These are phyloP conservation scores for Trypanosoma vivax DNA, from an alignment of 208 protist genomes.

Conservation along the genomic window DNA sequence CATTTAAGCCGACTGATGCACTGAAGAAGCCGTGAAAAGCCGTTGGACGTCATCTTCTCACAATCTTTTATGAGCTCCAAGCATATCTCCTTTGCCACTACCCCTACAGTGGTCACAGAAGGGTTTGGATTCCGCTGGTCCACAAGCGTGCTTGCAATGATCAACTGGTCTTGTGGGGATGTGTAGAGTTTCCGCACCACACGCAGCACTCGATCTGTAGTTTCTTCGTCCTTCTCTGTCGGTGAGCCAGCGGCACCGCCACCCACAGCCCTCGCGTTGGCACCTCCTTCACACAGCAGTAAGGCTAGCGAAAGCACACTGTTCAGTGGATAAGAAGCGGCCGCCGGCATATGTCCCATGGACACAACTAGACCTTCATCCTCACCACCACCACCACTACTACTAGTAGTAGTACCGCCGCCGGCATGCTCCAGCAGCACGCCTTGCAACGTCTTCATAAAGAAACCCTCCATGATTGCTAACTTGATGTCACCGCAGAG, in stretches of 20 bases:
- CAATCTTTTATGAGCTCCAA: slow-evolving; percentile 22
- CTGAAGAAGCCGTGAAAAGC: slow-evolving; percentile 60
- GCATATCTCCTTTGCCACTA: slow-evolving; percentile 8
- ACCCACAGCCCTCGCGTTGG: neutral
- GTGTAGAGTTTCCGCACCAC: slow-evolving; percentile 5
- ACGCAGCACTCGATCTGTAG: slow-evolving; percentile 1
- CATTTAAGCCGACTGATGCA: slow-evolving; percentile 39
- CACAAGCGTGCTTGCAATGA: slow-evolving; percentile 9
- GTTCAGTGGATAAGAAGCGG: slow-evolving; percentile 1
- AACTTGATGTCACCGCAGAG: slow-evolving; percentile 19
- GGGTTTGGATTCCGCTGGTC: slow-evolving; percentile 5
- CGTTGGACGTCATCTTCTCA: slow-evolving; percentile 38
- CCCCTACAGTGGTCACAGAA: neutral
- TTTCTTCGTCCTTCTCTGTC: neutral
- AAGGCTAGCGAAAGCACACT: slow-evolving; percentile 13
- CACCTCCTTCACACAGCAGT: neutral
- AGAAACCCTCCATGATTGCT: slow-evolving; percentile 20
- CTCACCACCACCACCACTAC: too few relatives aligned
- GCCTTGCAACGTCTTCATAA: slow-evolving; percentile 6
- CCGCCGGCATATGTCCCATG: too few relatives aligned
- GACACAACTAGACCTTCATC: too few relatives aligned
- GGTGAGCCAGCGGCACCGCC: neutral
- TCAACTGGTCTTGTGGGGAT: slow-evolving; percentile 2
- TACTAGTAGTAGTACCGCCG: too few relatives aligned
- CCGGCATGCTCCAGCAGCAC: neutral